Percentiles rank a stretch among this genome's conserved stretches.
These are phyloP conservation scores for Aspergillus tamarii DNA, from an alignment of 2,329 filamentous ascomycete genomes.

Conservation along the genomic window DNA sequence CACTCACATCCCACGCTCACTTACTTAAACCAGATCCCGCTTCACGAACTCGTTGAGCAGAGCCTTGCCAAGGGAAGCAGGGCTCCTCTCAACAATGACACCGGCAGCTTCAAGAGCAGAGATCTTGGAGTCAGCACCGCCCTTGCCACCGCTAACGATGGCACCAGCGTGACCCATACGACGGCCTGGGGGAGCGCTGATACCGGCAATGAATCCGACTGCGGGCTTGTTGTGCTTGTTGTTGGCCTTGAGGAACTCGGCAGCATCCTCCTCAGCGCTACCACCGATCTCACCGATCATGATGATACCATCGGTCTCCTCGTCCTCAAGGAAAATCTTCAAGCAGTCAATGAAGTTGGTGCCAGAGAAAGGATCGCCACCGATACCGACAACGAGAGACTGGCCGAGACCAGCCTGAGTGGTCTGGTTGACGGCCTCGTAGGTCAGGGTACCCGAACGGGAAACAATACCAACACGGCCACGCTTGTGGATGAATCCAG, in stretches of 20 bases:
- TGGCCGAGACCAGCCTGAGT: constrained; percentile 95
- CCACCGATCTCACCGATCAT: constrained; percentile 99
- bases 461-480: constrained; percentile 98
- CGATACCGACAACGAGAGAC: constrained; percentile 97
- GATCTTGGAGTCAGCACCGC: constrained; percentile 98
- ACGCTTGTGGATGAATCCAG: constrained; percentile 99
- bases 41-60: constrained; percentile 95
- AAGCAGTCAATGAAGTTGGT: constrained; percentile 99
- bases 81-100: constrained; percentile 94
- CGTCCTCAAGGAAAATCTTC: constrained; percentile 92
- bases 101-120: constrained; percentile 88
- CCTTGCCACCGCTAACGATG: constrained; percentile 97
- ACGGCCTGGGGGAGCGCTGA: constrained; percentile 92
- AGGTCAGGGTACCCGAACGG: constrained; percentile 95
- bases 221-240: constrained; percentile 95
- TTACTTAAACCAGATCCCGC: constrained; percentile 82
- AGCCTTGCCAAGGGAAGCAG: constrained; percentile 88
- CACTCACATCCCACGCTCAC: constrained; percentile 1
- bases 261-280: constrained; percentile 95
- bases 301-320: constrained; percentile 98
- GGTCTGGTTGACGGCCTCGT: constrained; percentile 99
- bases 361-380: constrained; percentile 96
- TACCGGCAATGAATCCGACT: constrained; percentile 97
- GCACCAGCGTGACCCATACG: constrained; percentile 99
- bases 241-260: constrained; percentile 89